Percentiles rank a stretch among this genome's conserved stretches.
Conservation (phyloP, 192 early-diverging fungal species). For the Entrophospora sp. region DNA sequence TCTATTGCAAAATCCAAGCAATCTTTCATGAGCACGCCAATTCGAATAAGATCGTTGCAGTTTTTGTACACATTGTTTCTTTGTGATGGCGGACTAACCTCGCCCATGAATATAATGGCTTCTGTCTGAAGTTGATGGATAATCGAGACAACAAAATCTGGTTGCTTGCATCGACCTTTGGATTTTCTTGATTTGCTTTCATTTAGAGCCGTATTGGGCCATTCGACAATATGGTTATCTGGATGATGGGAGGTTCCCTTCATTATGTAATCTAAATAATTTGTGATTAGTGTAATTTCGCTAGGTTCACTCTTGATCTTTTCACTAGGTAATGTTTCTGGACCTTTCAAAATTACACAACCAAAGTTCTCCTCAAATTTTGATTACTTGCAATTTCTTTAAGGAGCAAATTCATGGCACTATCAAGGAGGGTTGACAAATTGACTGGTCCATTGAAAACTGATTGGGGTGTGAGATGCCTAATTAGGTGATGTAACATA, state of each 20-base stretch:
- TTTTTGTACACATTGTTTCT: slow-evolving; percentile 7
- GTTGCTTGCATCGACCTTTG: neutral
- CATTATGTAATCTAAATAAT: slow-evolving; percentile 7
- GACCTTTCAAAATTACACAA: neutral
- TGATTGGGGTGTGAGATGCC: no score
- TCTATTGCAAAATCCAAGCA: neutral
- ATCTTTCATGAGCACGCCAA: slow-evolving; percentile 2
- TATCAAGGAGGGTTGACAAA: no score
- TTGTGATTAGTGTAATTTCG: neutral
- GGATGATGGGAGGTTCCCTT: slow-evolving; percentile 2
- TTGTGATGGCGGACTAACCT: slow-evolving; percentile 9
- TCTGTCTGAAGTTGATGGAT: slow-evolving; percentile 1
- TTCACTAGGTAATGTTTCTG: neutral
- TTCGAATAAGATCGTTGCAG: neutral
- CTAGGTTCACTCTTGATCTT: neutral
- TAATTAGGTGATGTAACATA: no score
- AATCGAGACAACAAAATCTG: slow-evolving; percentile 10
- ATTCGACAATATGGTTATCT: slow-evolving; percentile 8
- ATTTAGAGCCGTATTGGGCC: slow-evolving; percentile 1
- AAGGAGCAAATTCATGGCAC: neutral
- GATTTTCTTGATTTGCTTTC: neutral
- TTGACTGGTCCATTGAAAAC: no score
- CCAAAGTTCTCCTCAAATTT: neutral
- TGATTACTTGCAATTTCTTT: neutral
- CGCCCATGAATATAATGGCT: neutral